phyloP scores from a whole-genome alignment of 1,139 yeast species.

The Zygoascus hellenicus region DNA sequence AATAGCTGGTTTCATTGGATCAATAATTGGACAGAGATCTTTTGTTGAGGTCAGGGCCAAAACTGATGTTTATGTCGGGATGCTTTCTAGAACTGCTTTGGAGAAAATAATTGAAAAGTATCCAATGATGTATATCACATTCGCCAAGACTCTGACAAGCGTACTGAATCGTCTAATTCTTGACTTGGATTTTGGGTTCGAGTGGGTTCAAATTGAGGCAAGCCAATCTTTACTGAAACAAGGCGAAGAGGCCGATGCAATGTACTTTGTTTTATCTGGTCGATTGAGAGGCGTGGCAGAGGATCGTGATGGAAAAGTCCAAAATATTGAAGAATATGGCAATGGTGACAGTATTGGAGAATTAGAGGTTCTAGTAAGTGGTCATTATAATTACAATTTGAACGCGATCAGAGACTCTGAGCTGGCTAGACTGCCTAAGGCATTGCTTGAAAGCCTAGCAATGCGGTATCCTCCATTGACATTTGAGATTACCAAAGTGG shows the following conservation, averaged over 20 bases:
- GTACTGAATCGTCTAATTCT: constrained; percentile 62
- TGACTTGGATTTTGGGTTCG: constrained; percentile 83
- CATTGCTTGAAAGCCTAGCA: constrained; percentile 78
- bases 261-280: constrained; percentile 86
- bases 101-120: constrained; percentile 67
- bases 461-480: constrained; percentile 83
- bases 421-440: constrained; percentile 85
- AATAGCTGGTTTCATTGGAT: constrained; percentile 79
- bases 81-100: constrained; percentile 56
- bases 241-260: constrained; percentile 87
- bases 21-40: constrained; percentile 74
- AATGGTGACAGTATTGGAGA: constrained; percentile 96
- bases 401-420: constrained; percentile 93
- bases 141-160: constrained; percentile 66
- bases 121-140: constrained; percentile 67
- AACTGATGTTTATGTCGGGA: constrained; percentile 61
- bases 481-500: constrained; percentile 83
- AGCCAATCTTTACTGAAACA: constrained; percentile 76
- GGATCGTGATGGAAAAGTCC: constrained; percentile 28
- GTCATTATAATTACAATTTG: constrained; percentile 63
- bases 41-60: constrained; percentile 63
- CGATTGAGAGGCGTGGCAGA: constrained; percentile 62
- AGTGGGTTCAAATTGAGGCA: constrained; percentile 88
- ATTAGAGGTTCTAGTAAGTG: constrained; percentile 85
- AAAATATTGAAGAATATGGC: constrained; percentile 71